These are phyloP conservation scores for Botrytis pseudocinerea DNA, from an alignment of 2,329 filamentous ascomycete genomes.

Conservation along the genomic window DNA sequence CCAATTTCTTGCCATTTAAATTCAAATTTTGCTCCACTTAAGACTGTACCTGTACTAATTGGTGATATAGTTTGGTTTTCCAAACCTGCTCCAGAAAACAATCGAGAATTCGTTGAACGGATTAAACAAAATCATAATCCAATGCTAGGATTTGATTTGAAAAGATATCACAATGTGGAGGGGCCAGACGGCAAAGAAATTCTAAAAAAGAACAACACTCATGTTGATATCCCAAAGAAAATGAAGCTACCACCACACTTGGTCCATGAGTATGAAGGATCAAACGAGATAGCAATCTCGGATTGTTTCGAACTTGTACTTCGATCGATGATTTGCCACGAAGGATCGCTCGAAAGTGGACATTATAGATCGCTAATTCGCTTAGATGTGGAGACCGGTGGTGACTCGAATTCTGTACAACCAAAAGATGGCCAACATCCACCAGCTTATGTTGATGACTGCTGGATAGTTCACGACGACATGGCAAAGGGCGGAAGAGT, in stretches of 20 bases:
- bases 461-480: constrained; percentile 94
- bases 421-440: constrained; percentile 48
- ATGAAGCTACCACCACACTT: constrained; percentile 84
- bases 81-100: constrained; percentile 60
- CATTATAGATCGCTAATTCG: constrained; percentile 89
- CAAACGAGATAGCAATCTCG: constrained; percentile 63
- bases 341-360: constrained; percentile 79
- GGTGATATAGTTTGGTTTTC: constrained; percentile 76
- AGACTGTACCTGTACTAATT: constrained; percentile 41
- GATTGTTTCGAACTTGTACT: constrained; percentile 92
- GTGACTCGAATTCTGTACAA: constrained; percentile 57
- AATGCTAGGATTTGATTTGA: constrained; percentile 88
- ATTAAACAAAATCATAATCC: constrained; percentile 75
- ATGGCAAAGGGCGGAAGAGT: constrained; percentile 67
- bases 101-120: constrained; percentile 83
- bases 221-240: constrained; percentile 88
- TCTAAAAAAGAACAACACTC: constrained; percentile 66
- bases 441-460: constrained; percentile 67
- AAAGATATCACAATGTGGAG: constrained; percentile 71
- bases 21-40: constrained; percentile 26
- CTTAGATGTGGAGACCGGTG: constrained; percentile 65
- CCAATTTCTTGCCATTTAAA: constrained; percentile 32
- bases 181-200: constrained; percentile 66
- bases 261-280: constrained; percentile 72
- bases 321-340: constrained; percentile 92